Evolutionary conservation across 108 stramenopile genomes (phyloP).

Genomic region (Aurantiochytrium sp.): DNA sequence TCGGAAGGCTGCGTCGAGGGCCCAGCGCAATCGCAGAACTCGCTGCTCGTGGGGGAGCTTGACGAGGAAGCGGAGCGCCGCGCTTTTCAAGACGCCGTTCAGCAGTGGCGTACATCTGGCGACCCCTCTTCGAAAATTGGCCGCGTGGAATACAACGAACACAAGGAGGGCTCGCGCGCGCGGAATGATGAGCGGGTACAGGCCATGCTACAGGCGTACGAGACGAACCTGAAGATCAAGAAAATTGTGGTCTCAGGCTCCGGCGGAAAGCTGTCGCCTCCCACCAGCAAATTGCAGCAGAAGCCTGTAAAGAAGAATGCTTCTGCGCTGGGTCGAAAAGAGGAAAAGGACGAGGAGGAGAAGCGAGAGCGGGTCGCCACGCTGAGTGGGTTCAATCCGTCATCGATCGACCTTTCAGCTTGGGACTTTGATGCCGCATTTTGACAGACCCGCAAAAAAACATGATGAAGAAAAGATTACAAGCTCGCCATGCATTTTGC

Average conservation of each 20-base stretch:
- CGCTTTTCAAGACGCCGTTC: background rate
- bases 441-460: background rate
- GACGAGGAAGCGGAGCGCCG: background rate
- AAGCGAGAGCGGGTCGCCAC: too few species aligned
- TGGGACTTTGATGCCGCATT: slow-evolving; percentile 27
- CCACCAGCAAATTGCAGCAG: too few species aligned
- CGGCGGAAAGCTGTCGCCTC: too few species aligned
- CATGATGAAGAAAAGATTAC: too few species aligned
- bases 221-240: slow-evolving; percentile 3
- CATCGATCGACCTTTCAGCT: background rate
- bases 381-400: background rate
- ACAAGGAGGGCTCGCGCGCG: background rate
- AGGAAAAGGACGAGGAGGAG: background rate
- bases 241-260: background rate
- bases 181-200: background rate
- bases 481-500: too few species aligned
- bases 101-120: background rate
- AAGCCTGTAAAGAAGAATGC: too few species aligned
- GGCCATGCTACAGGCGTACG: background rate
- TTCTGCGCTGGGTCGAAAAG: background rate
- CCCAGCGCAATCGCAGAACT: background rate
- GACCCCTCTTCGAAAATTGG: background rate
- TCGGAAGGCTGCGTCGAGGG: too few species aligned
- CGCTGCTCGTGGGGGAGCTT: background rate
- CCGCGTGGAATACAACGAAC: background rate